Conservation (phyloP, 2,329 filamentous ascomycete species). For the Arachnomyces sp. region DNA sequence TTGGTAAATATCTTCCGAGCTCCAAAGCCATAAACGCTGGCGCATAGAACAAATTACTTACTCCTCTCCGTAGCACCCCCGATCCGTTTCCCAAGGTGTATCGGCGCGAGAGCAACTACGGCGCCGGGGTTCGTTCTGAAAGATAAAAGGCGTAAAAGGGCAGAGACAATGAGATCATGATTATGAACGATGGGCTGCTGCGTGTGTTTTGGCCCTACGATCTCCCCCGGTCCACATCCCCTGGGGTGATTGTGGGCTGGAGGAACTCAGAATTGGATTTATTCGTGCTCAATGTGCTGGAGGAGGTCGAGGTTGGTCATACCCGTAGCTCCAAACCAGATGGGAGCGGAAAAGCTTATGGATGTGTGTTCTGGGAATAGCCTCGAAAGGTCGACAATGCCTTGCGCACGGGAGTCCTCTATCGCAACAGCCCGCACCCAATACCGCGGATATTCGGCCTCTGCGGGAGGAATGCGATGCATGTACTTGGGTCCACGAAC, state of each 20-base stretch:
- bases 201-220: constrained; percentile 98
- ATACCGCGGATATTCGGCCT: constrained; percentile 72
- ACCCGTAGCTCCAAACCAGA: background rate
- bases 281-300: constrained; percentile 79
- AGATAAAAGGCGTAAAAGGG: constrained; percentile 15
- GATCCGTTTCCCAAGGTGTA: constrained; percentile 67
- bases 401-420: constrained; percentile 70
- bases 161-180: constrained; percentile 52
- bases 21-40: no score
- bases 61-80: constrained; percentile 59
- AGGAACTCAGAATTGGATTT: constrained; percentile 85
- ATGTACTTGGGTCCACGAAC: constrained; percentile 80
- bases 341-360: constrained; percentile 3
- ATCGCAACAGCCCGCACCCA: constrained; percentile 72
- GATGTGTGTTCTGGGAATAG: constrained; percentile 35
- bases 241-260: constrained; percentile 91
- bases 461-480: constrained; percentile 73
- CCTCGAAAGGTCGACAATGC: constrained; percentile 78
- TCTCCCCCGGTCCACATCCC: constrained; percentile 59
- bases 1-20: constrained; percentile 53
- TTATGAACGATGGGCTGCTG: constrained; percentile 73
- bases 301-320: constrained; percentile 73
- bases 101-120: constrained; percentile 93
- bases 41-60: constrained; percentile 2
- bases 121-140: constrained; percentile 86